Conservation (phyloP, 176 grass and related monocot species). For the Thalia dealbata region DNA sequence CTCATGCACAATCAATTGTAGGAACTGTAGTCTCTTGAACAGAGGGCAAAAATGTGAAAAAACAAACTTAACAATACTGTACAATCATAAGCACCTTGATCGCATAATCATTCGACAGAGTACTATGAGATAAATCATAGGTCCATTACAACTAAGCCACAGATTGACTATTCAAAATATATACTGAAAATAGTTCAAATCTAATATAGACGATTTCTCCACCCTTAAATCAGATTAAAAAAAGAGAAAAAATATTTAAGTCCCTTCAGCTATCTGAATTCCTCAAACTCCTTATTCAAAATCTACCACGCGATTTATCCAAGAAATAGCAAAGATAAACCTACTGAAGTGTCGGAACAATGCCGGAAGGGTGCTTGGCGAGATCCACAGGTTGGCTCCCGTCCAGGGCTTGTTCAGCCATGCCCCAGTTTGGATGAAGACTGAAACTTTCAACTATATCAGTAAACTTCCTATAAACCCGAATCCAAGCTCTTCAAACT, state of each 20-base stretch:
- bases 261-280: not conserved
- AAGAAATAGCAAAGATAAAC: conserved; percentile 17
- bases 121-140: no score
- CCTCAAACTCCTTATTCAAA: not conserved
- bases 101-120: no score
- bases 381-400: conserved; percentile 89
- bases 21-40: no score
- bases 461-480: not conserved
- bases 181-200: not conserved
- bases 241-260: not conserved
- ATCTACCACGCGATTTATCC: not conserved
- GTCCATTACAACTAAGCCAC: not conserved
- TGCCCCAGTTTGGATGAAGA: conserved; percentile 15
- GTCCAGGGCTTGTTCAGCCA: conserved; percentile 71
- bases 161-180: not conserved
- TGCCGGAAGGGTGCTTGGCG: conserved; percentile 39
- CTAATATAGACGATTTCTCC: not conserved
- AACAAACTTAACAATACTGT: no score
- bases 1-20: no score
- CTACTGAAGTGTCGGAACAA: conserved; percentile 68
- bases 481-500: not conserved
- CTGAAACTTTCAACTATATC: not conserved
- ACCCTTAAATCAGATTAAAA: not conserved
- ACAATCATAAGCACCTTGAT: no score
- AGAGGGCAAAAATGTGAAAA: no score